Percentiles rank a stretch among this genome's conserved stretches.
Evolutionary conservation across 2,329 filamentous ascomycete genomes (phyloP).

Genomic region (Penicillium sp.): DNA sequence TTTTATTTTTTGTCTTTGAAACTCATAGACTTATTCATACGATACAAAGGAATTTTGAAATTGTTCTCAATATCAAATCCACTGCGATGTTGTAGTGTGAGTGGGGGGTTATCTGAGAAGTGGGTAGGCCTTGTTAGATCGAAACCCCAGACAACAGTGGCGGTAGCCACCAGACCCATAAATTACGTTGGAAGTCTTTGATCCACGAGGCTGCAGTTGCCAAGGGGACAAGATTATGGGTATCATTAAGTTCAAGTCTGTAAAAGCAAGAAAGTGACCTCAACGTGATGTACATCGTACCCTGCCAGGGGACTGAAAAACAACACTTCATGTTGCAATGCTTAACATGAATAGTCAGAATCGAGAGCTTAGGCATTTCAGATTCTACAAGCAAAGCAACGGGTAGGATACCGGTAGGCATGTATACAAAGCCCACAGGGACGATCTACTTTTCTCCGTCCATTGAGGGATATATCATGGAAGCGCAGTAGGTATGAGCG

Average conservation of each 20-base stretch:
- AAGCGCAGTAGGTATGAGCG: neutral
- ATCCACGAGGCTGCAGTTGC: neutral
- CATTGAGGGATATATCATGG: neutral
- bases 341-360: no score
- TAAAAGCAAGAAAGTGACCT: neutral
- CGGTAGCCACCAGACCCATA: conserved; percentile 7
- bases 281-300: neutral
- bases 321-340: no score
- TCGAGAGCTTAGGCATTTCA: no score
- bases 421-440: neutral
- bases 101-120: neutral
- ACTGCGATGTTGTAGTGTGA: neutral
- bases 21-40: no score
- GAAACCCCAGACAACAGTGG: neutral
- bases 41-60: no score
- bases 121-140: neutral
- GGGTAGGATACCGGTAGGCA: neutral
- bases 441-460: neutral
- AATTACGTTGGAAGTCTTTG: neutral
- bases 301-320: no score
- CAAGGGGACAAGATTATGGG: neutral
- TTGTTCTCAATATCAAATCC: neutral
- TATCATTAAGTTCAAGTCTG: neutral
- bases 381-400: neutral
- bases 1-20: no score